Base-by-base conservation (phyloP, 306 rosid genomes). In the Bauhinia variegata region DNA sequence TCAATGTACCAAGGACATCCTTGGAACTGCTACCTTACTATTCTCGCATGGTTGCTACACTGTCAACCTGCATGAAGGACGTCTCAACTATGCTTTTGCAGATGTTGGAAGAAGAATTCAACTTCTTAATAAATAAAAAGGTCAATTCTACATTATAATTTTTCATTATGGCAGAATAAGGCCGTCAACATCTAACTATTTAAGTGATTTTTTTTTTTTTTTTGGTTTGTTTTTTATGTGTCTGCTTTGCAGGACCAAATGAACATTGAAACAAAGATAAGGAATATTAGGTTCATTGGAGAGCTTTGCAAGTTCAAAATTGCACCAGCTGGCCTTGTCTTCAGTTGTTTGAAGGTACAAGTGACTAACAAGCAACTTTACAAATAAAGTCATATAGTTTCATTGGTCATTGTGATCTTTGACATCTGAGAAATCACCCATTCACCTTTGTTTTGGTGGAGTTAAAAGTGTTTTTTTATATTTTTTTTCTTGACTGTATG, bases 51-150 rank as follows among this genome's bases (percentile, higher is more conserved):
- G 89, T 90, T 73, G 89, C 96, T 17, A 95, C 99, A 39, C 85
- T 95, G 73, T 95, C 99, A 42, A 88, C 96, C 60, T 95, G 99
- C 79, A 88, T 95, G 97, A 95, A 95, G 92, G 99, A 95, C 75
- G 85, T 95, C 58, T 83, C 92, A 56, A 71, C 89, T 65, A 80
- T 90, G 89, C 86, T 95, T 54, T 78, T 90, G 67, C 97, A 84
- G 69, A 83, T 88, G 96, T 58, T 95, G 84, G 99, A 95, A 83
- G 99, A 95, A 71, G 99, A 95, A 77, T 95, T 95, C 85, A 95
- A 83, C 73, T 90, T 88, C 85, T 83, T 95, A 79, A 86, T 95
- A 28, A 95, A 95, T 81, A 95, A 95, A 82, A 95, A 95, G 99
- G 99, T 95, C 7, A 43, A 42, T 67, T 72, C 72, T 47, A 18